Base-by-base conservation (phyloP, 495 filamentous ascomycete genomes). In the Trichoderma reesei region DNA sequence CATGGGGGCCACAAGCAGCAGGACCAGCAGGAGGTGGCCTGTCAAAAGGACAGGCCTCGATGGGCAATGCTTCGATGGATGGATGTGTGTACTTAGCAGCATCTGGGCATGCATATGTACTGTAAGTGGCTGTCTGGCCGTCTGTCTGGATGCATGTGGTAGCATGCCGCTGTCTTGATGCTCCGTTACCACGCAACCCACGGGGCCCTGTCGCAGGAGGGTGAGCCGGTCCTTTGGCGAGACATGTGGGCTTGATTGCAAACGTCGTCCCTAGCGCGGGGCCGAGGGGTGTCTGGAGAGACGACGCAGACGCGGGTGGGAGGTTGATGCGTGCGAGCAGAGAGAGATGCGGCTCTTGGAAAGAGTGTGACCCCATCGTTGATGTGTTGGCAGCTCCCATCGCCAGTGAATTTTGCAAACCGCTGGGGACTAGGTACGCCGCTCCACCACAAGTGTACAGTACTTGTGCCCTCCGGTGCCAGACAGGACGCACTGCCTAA, bases 341-440 rank as follows among this genome's bases (percentile, higher is more conserved):
- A 26, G 26, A 26, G 26, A 79, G 76, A 82, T 85, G 82, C 82
- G 82, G 81, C 82, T 85, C 78, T 79, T 78, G 75, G 26, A 80
- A 78, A 31, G 72, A 75, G 80, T 80, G 79, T 76, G 80, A 82
- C 80, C 80, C 81, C 39, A 80, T 82, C 74, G 70, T 79, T 90
- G 91, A 91, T 96, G 91, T 85, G 91, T 81, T 96, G 91, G 91
- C 91, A 88, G 87, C 76, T 80, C 80, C 89, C 82, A 78, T 85
- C 83, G 81, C 91, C 90, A 94, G 87, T 90, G 80, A 79, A 83
- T 85, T 82, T 78, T 84, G 76, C 67, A 72, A 33, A 41, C 63
- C 63, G 39, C 75, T 75, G 74, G 82, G 77, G 81, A 80, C 80
- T 81, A 80, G 79, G 26, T 26, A 26, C 26, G 79, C 74, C 78